Base-by-base conservation (phyloP, 2,329 filamentous ascomycete genomes). In the Huntiella bhutanensis region DNA sequence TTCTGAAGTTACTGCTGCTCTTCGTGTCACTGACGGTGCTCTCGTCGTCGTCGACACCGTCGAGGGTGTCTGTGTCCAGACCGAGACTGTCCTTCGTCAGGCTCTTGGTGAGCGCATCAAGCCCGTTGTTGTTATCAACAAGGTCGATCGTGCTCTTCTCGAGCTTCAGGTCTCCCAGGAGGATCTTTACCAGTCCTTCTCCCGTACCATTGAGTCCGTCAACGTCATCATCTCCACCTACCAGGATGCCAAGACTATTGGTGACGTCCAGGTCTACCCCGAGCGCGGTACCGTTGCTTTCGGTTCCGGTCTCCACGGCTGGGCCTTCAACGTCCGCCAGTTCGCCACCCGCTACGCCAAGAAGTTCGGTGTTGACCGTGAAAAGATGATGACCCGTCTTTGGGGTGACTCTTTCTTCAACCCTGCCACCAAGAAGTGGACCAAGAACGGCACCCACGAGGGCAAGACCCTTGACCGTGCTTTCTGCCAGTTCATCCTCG, bases 321-420 rank as follows among this genome's bases (percentile, higher is more conserved):
- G 91, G 91, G 88, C 86, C 62, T 98, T 98, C 80, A 98, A 91
- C 61, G 71, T 96, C 72, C 84, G 91, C 63, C 91, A 98, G 70
- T 98, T 98, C 69, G 91, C 91, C 58, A 67, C 77, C 63, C 79
- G 81, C 61, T 98, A 98, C 68, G 82, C 88, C 70, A 96, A 96
- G 86, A 98, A 98, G 73, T 98, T 98, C 61, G 91, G 91, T 82
- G 91, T 98, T 59, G 88, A 98, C 80, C 87, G 87, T 69, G 82
- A 80, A 73, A 96, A 96, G 85, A 95, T 98, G 91, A 94, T 96
- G 83, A 85, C 95, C 75, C 86, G 91, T 80, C 85, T 98, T 58
- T 98, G 91, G 91, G 91, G 91, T 57, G 91, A 98, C 80, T 95
- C 86, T 77, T 98, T 77, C 79, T 98, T 98, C 83, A 96, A 98